Conservation (phyloP, 495 filamentous ascomycete species). For the Tuber microsphaerosporum region DNA sequence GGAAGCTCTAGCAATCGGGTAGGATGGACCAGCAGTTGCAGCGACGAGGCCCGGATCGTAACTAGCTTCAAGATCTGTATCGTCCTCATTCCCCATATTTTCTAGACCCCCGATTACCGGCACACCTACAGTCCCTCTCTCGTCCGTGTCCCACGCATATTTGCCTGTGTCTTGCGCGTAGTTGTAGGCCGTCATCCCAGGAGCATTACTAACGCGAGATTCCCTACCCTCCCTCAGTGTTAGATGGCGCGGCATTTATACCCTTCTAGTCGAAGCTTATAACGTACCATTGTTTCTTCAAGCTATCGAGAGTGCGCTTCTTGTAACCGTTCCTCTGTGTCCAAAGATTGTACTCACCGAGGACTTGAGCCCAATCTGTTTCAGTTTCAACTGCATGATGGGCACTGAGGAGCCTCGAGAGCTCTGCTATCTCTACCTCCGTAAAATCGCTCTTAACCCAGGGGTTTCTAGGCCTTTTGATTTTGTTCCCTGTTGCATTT, state of each 20-base stretch:
- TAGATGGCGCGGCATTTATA: slow-evolving; percentile 1
- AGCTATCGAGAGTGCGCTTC: slow-evolving; percentile 19
- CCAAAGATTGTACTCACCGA: slow-evolving; percentile 31
- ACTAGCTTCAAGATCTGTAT: neutral
- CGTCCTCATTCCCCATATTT: neutral
- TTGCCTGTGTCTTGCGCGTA: neutral
- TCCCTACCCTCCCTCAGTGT: slow-evolving; percentile 16
- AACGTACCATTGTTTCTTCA: slow-evolving; percentile 32
- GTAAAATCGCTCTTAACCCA: slow-evolving; percentile 10
- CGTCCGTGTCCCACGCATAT: neutral
- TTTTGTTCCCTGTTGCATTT: slow-evolving; percentile 7
- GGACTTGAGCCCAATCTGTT: slow-evolving; percentile 16
- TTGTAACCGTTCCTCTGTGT: slow-evolving; percentile 25
- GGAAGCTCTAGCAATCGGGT: neutral
- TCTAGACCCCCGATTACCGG: neutral
- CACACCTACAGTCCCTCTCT: neutral
- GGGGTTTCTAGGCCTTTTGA: slow-evolving; percentile 13
- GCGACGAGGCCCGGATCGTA: neutral
- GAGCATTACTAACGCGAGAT: slow-evolving; percentile 17
- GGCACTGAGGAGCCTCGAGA: slow-evolving; percentile 22
- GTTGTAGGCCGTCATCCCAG: neutral
- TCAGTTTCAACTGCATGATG: slow-evolving; percentile 26
- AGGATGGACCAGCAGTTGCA: neutral
- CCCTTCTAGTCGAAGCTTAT: neutral
- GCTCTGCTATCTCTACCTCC: slow-evolving; percentile 18